A percentile compares a stretch with the other conserved stretches of the same genome.
These are phyloP conservation scores for Barnettozyma sucrosica DNA, from an alignment of 805 yeast species.

Conservation along the genomic window DNA sequence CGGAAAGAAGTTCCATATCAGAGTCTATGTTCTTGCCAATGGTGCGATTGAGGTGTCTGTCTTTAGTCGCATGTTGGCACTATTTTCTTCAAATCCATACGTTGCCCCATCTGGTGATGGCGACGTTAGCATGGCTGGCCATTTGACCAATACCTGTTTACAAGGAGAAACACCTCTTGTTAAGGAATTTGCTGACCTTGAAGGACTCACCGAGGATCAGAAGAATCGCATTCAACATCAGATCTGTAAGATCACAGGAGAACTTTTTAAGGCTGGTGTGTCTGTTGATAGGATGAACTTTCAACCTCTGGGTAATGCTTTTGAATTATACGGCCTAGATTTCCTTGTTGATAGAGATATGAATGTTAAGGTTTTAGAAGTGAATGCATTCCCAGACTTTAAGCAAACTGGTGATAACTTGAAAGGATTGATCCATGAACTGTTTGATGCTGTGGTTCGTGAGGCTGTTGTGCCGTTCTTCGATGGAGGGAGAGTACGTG, in stretches of 20 bases:
- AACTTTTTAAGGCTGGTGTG: slow-evolving; percentile 75
- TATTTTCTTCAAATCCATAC: slow-evolving; percentile 65
- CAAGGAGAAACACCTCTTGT: slow-evolving; percentile 54
- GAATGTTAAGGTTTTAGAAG: slow-evolving; percentile 65
- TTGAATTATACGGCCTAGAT: slow-evolving; percentile 87
- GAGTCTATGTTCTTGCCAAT: slow-evolving; percentile 72
- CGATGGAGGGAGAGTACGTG: slow-evolving; percentile 10
- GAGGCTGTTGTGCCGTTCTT: slow-evolving; percentile 47
- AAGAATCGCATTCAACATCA: slow-evolving; percentile 42
- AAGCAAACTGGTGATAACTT: slow-evolving; percentile 86
- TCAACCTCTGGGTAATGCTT: slow-evolving; percentile 72
- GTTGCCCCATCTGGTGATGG: slow-evolving; percentile 30
- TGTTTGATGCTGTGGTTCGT: slow-evolving; percentile 54
- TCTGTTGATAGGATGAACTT: slow-evolving; percentile 80
- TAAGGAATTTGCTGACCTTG: slow-evolving; percentile 54
- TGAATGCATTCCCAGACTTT: slow-evolving; percentile 93
- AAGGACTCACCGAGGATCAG: slow-evolving; percentile 33
- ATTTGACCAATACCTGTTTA: slow-evolving; percentile 89
- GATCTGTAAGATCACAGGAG: slow-evolving; percentile 58
- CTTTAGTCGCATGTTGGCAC: slow-evolving; percentile 69
- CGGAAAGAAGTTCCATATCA: slow-evolving; percentile 78
- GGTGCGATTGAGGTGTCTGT: slow-evolving; percentile 78
- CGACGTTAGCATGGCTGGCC: slow-evolving; percentile 42
- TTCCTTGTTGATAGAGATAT: slow-evolving; percentile 60
- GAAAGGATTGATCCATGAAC: slow-evolving; percentile 55